Evolutionary conservation across 2,329 filamentous ascomycete genomes (phyloP).

Genomic region (Fusarium praegraminearum): DNA sequence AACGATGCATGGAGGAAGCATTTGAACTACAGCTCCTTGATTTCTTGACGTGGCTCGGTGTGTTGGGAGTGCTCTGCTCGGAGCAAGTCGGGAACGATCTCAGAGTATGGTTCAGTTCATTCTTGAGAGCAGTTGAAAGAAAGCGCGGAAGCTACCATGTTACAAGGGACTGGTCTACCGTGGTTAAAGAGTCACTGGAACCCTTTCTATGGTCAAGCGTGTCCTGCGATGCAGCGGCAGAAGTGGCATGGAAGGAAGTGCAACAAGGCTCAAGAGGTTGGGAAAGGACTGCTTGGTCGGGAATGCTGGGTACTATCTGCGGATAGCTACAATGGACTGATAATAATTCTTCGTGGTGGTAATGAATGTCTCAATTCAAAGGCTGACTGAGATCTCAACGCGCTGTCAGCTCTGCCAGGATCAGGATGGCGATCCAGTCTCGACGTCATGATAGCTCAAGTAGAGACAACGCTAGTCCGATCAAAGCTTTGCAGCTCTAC

Average conservation of each 20-base stretch:
- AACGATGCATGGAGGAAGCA: neutral
- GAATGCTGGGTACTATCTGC: conserved; percentile 12
- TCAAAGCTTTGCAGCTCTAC: neutral
- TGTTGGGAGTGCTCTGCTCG: neutral
- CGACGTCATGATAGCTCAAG: neutral
- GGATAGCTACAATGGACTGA: neutral
- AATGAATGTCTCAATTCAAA: neutral
- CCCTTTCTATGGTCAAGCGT: neutral
- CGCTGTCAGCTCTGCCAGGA: neutral
- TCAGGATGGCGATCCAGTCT: neutral
- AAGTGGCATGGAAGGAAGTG: neutral
- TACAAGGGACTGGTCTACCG: rapidly evolving
- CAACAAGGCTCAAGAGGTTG: neutral
- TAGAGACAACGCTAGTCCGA: neutral
- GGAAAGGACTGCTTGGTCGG: neutral
- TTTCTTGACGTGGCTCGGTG: conserved; percentile 1
- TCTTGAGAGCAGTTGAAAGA: neutral
- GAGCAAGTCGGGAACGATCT: neutral
- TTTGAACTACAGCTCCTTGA: rapidly evolving
- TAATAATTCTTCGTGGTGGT: neutral
- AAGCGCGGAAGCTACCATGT: neutral
- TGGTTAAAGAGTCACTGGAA: neutral
- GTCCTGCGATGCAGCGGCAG: neutral
- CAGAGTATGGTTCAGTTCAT: neutral
- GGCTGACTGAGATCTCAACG: neutral